phyloP scores from a whole-genome alignment of 1,284 basidiomycete species.

The Earliella scabrosa region DNA sequence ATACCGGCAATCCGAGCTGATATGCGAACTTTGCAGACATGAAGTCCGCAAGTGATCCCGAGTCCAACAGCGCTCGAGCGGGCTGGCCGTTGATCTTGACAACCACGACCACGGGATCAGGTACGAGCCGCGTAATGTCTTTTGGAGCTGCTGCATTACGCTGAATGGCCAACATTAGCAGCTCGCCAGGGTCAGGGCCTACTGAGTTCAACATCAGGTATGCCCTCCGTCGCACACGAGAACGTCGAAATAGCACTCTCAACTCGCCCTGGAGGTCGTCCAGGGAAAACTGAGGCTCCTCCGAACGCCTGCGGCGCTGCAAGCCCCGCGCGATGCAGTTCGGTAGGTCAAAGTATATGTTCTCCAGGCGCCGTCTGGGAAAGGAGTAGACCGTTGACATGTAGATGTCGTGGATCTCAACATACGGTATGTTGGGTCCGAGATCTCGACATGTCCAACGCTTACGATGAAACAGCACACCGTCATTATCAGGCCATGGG shows the following conservation, averaged over 20 bases:
- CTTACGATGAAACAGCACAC: not conserved
- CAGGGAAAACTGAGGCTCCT: not conserved
- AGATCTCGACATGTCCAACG: too few species aligned
- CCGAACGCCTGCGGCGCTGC: not conserved
- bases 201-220: too few species aligned
- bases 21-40: slow-evolving; percentile 8
- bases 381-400: not conserved
- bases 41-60: slow-evolving; percentile 11
- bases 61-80: slow-evolving; percentile 5
- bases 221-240: too few species aligned
- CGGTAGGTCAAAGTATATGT: not conserved
- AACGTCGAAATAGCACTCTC: not conserved
- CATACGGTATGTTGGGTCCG: not conserved
- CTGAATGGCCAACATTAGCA: slow-evolving; percentile 4
- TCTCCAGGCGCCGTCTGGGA: not conserved
- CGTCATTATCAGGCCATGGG: not conserved
- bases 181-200: not conserved
- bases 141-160: not conserved
- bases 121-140: slow-evolving; percentile 1
- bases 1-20: not conserved
- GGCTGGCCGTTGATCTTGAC: slow-evolving; percentile 8
- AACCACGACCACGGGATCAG: not conserved
- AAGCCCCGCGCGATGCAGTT: not conserved
- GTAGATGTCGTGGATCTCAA: slow-evolving; percentile 4
- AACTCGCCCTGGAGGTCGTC: not conserved